Evolutionary conservation across 306 rosid species (phyloP), one percentile per base, ranked within the genome.

Genomic region (Malus sieversii): DNA sequence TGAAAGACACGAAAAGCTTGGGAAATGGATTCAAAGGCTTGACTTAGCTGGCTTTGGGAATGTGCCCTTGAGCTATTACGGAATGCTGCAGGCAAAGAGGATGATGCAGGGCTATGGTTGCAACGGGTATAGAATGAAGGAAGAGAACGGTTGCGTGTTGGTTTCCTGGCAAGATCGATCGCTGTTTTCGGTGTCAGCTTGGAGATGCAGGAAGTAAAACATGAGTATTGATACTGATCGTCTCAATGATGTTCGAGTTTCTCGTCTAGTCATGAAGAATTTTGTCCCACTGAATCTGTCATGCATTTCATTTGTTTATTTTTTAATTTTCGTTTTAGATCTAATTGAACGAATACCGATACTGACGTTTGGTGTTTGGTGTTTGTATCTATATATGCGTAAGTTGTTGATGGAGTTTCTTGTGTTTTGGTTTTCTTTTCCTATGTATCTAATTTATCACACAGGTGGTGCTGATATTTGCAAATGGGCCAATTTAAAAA

Each of bases 101-200:
- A 81, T 91, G 79, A 55, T 93, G 70, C 92, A 89, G 66, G 87
- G 87, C 63, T 91, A 79, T 81, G 92, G 93, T 44, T 93, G 93
- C 86, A 92, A 89, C 13, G 98, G 96, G 32, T 93, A 93, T 77
- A 88, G 69, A 86, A 88, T 93, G 84, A 91, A 71, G 76, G 97
- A 93, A 64, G 93, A 89, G 72, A 91, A 88, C 23, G 97, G 96
- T 12, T 84, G 82, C 64, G 84, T 85, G 1, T 80, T 84, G 78
- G 83, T 88, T 38, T 91, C 90, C 78, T 89, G 98, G 98, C 96
- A 93, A 77, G 97, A 93, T 19, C 75, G 97, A 19, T 81, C 97
- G 15, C 71, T 93, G 83, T 93, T 84, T 80, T 88, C 97, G 4
- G 70, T 89, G 40, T 87, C 98, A 20, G 93, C 96, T 66, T 93